These are phyloP conservation scores for Acanthamoeba sp. DNA, from an alignment of 208 protist species.

Conservation along the genomic window DNA sequence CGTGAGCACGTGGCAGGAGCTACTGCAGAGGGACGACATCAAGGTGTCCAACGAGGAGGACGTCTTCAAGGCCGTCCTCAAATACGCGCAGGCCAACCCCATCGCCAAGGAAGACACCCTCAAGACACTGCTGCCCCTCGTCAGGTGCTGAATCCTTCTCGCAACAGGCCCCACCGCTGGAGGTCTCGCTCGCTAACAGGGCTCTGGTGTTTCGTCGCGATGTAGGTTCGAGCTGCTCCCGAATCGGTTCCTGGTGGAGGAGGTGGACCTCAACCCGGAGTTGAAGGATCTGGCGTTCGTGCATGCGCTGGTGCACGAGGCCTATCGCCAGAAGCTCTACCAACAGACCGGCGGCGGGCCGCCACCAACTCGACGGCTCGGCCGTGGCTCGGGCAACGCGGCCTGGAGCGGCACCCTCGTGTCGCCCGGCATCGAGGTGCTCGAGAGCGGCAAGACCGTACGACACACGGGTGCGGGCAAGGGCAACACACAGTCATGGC, in stretches of 20 bases:
- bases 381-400: neutral
- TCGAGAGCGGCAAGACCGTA: neutral
- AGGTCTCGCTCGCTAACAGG: no score
- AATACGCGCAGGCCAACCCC: slow-evolving; percentile 2
- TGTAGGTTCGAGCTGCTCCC: neutral
- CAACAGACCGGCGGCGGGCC: neutral
- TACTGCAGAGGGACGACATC: slow-evolving; percentile 36
- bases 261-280: slow-evolving; percentile 41
- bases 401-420: neutral
- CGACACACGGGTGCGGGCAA: neutral
- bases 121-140: neutral
- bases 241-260: slow-evolving; percentile 48
- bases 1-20: neutral
- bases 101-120: neutral
- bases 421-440: neutral
- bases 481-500: neutral
- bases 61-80: slow-evolving; percentile 51
- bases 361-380: neutral
- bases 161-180: no score
- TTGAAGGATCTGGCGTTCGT: neutral
- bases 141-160: neutral
- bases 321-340: slow-evolving; percentile 59
- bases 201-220: no score
- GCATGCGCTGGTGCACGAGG: slow-evolving; percentile 36
- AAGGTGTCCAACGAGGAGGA: slow-evolving; percentile 16